Evolutionary conservation across 2,329 filamentous ascomycete species (phyloP), one percentile per base, ranked within the genome.

Genomic region (Monosporascus sp.): DNA sequence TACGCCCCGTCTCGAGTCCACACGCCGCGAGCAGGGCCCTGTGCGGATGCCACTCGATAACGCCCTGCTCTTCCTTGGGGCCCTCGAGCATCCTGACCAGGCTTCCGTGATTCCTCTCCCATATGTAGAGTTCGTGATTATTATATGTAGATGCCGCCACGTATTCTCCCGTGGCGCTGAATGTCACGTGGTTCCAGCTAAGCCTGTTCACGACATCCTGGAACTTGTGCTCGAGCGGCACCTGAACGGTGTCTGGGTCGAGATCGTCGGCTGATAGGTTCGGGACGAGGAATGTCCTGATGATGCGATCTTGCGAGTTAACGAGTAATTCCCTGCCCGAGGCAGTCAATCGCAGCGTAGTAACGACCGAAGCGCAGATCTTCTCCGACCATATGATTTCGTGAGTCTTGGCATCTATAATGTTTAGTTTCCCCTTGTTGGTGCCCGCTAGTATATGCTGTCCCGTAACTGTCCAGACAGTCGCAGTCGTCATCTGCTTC

Each of bases 41-140:
- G 57, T 87, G 84, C 1, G 94, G 94, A 67, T 99, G 94, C 94
- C 94, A 99, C 73, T 99, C 94, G 26, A 99, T 92, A 5, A 95
- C 89, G 1, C 93, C 93, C 57, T 97, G 85, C 71, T 99, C 95
- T 73, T 99, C 94, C 65, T 95, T 95, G 1, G 93, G 92, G 0
- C 94, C 93, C 70, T 99, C 95, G 40, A 99, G 80, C 76, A 99
- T 99, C 71, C 96, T 95, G 51, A 97, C 92, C 53, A 99, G 76
- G 71, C 91, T 96, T 49, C 94, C 94, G 65, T 95, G 91, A 52
- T 87, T 88, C 52, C 94, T 85, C 73, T 99, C 94, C 94, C 93
- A 97, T 27, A 97, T 92, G 72, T 97, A 97, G 59, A 99, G 89
- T 71, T 99, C 93, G 64, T 97, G 92, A 66, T 99, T 99, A 79